Evolutionary conservation across 768 basidiomycete species (phyloP).

Genomic region (Amanita exitialis): DNA sequence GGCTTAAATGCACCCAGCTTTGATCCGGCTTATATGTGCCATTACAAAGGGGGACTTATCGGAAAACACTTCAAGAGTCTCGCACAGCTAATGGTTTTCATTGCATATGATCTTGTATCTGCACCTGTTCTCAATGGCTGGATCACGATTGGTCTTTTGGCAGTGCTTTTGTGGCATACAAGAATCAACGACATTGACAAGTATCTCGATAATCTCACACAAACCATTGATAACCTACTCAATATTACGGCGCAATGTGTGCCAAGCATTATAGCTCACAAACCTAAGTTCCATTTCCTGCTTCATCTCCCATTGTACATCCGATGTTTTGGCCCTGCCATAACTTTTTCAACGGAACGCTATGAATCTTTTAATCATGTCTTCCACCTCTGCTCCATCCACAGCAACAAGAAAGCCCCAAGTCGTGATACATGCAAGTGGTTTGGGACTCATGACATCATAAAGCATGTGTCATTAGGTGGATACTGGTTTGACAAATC

Average conservation of each 20-base stretch:
- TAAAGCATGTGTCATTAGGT: neutral
- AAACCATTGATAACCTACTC: conserved; percentile 26
- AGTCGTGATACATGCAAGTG: neutral
- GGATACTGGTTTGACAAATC: neutral
- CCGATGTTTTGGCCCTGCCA: conserved; percentile 28
- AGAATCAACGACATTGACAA: conserved; percentile 17
- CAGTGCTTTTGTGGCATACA: conserved; percentile 19
- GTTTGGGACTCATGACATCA: neutral
- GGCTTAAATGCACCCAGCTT: conserved; percentile 15
- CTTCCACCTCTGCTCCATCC: conserved; percentile 20
- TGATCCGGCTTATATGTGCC: conserved; percentile 19
- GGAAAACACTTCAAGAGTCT: conserved; percentile 26
- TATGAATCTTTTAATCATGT: conserved; percentile 34
- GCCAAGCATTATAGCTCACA: conserved; percentile 26
- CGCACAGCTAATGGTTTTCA: conserved; percentile 20
- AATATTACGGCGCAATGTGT: conserved; percentile 14
- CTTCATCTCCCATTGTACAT: conserved; percentile 27
- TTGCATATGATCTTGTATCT: conserved; percentile 13
- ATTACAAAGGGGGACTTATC: conserved; percentile 23
- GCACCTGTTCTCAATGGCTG: conserved; percentile 15
- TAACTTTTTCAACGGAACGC: conserved; percentile 30
- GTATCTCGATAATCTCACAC: conserved; percentile 15
- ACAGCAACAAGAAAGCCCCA: conserved; percentile 24
- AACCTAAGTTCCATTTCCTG: conserved; percentile 34
- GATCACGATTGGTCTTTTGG: conserved; percentile 21